A percentile compares a stretch with the other conserved stretches of the same genome.
Evolutionary conservation across 176 grass and related monocot species (phyloP).

Genomic region (Echinochloa phyllopogon): DNA sequence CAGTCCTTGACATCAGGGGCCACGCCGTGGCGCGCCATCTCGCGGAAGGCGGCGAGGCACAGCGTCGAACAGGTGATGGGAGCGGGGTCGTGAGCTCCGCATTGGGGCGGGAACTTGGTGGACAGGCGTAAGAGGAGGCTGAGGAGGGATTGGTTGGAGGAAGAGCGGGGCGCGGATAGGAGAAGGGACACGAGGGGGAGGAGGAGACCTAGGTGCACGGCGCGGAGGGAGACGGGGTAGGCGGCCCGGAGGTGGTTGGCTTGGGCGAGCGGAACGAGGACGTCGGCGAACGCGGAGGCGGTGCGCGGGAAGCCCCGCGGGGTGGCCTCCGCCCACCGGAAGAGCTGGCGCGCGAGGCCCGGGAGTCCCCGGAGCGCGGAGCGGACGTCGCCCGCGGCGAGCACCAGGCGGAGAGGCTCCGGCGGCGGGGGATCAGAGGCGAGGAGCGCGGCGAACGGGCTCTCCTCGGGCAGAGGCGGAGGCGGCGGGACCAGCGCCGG

Average conservation of each 20-base stretch:
- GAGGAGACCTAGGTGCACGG: conserved; percentile 62
- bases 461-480: neutral
- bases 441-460: conserved; percentile 41
- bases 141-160: conserved; percentile 13
- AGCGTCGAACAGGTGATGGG: conserved; percentile 51
- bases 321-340: conserved; percentile 82
- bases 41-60: conserved; percentile 54
- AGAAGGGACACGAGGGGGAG: conserved; percentile 54
- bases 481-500: neutral
- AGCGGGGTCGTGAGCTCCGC: neutral
- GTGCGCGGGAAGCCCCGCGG: conserved; percentile 60
- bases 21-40: conserved; percentile 48
- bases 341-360: conserved; percentile 61
- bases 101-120: conserved; percentile 47
- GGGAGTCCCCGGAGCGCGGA: conserved; percentile 49
- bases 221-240: conserved; percentile 57
- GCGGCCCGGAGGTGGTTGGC: conserved; percentile 47
- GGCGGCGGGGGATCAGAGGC: conserved; percentile 29
- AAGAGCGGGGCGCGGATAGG: neutral
- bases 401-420: conserved; percentile 50
- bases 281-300: conserved; percentile 59
- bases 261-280: conserved; percentile 62
- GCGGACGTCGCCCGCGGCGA: conserved; percentile 57
- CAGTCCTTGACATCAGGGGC: conserved; percentile 55
- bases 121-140: conserved; percentile 52